Conservation (phyloP, 169 alveolate genomes). For the Plasmodium coatneyi region DNA sequence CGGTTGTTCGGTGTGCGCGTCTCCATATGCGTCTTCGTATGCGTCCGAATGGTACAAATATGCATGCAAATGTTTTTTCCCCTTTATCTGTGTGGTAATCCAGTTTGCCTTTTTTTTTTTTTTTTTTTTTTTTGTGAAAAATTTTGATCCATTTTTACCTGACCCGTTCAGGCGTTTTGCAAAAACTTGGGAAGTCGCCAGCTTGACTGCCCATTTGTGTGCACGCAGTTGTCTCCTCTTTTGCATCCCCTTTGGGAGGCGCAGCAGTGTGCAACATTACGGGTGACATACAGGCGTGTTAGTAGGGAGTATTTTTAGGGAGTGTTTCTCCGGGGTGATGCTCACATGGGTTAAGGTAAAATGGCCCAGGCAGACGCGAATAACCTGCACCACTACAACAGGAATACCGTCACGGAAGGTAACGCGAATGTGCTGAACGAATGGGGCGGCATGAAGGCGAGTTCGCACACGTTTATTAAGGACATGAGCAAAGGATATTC, state of each 20-base stretch:
- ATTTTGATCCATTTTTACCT: not conserved
- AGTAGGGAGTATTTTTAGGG: not conserved
- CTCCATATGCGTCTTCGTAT: not conserved
- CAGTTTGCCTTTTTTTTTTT: not conserved
- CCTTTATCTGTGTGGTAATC: not conserved
- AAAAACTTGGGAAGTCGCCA: not conserved
- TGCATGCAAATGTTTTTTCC: not conserved
- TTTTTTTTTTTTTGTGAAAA: not conserved
- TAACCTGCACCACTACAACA: not conserved
- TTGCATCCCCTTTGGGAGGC: not conserved
- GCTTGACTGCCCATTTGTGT: not conserved
- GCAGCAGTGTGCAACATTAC: not conserved
- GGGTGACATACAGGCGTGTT: not conserved
- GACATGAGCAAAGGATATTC: not conserved
- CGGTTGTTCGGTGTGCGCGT: no score
- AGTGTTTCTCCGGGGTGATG: not conserved
- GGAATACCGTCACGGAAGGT: not conserved
- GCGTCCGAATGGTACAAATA: not conserved
- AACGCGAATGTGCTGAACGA: not conserved
- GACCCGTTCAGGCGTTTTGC: not conserved
- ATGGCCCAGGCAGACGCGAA: not conserved
- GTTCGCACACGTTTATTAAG: not conserved
- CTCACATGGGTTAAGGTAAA: not conserved
- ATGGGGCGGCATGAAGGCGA: not conserved
- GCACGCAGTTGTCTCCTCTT: not conserved